These are phyloP conservation scores for Sporobolomyces roseus DNA, from an alignment of 768 basidiomycete species.

Conservation along the genomic window DNA sequence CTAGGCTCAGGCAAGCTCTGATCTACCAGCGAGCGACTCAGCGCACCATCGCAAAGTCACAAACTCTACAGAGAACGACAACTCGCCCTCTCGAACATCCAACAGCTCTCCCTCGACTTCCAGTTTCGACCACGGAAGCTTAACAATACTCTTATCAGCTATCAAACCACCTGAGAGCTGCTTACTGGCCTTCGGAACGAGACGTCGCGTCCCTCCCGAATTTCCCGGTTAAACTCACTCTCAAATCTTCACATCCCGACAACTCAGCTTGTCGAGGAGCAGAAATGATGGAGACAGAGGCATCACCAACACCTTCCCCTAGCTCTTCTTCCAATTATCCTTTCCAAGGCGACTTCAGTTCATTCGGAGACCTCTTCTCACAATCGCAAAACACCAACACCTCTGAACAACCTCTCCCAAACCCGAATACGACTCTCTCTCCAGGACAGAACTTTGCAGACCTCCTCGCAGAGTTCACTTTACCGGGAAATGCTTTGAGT, in stretches of 20 bases:
- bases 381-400: constrained; percentile 8
- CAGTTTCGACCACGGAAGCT: no score
- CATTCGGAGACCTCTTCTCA: constrained; percentile 18
- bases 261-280: not conserved
- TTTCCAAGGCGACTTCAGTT: constrained; percentile 13
- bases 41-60: no score
- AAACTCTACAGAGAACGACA: no score
- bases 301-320: not conserved
- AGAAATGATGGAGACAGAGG: constrained; percentile 6
- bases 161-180: no score
- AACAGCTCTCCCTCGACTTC: no score
- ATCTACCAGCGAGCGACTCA: no score
- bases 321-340: not conserved
- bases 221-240: not conserved
- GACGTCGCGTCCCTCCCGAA: no score
- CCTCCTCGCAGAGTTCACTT: constrained; percentile 31
- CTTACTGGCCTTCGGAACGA: no score
- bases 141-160: no score
- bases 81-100: no score
- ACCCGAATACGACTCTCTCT: not conserved
- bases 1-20: no score
- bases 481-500: not conserved
- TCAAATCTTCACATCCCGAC: not conserved
- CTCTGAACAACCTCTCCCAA: not conserved
- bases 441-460: constrained; percentile 20